Evolutionary conservation across 2,329 filamentous ascomycete genomes (phyloP).

Genomic region (Diaporthe sp.): DNA sequence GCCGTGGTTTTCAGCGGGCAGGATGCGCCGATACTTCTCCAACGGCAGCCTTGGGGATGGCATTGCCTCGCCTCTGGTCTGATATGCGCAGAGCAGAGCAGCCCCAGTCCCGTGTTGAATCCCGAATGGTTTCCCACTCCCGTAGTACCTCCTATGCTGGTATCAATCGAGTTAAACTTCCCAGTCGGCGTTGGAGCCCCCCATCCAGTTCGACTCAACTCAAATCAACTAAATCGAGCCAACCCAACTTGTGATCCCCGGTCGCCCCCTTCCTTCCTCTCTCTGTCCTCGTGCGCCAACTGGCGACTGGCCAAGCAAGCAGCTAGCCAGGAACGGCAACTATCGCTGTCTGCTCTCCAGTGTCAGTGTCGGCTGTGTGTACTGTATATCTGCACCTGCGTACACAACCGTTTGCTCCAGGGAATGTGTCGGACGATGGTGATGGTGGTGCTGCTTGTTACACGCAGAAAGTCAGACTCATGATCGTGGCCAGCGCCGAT

Average conservation of each 20-base stretch:
- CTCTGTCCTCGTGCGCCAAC: too few species aligned
- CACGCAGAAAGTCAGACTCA: not conserved
- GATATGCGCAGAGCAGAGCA: not conserved
- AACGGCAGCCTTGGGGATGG: not conserved
- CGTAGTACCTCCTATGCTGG: too few species aligned
- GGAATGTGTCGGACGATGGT: not conserved
- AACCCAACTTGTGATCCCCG: too few species aligned
- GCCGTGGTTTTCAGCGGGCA: constrained; percentile 15
- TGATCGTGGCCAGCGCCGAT: not conserved
- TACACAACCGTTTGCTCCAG: not conserved
- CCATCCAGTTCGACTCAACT: not conserved
- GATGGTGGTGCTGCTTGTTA: not conserved
- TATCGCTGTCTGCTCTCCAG: not conserved
- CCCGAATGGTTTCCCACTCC: too few species aligned
- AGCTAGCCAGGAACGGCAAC: not conserved
- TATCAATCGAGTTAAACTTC: not conserved
- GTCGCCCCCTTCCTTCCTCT: not conserved
- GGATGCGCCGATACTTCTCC: constrained; percentile 11
- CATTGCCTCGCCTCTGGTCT: not conserved
- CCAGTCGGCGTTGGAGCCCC: not conserved
- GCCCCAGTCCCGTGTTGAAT: too few species aligned
- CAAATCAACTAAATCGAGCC: too few species aligned
- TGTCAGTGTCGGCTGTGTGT: too few species aligned
- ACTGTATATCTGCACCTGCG: too few species aligned
- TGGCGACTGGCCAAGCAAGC: not conserved